Conservation (phyloP, 1,284 basidiomycete species). For the Coniferiporia weirii region DNA sequence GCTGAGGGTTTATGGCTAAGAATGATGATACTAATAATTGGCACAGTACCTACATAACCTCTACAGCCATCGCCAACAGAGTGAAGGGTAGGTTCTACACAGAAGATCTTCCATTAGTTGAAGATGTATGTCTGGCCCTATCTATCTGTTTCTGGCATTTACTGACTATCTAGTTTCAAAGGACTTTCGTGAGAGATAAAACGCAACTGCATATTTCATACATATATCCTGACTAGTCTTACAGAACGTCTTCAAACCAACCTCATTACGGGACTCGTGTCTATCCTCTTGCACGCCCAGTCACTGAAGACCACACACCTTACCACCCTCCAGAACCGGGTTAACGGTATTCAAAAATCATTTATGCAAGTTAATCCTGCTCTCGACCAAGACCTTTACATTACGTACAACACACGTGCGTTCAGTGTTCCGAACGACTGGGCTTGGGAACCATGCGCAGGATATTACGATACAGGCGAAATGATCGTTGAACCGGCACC, state of each 20-base stretch:
- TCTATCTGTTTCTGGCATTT: slow-evolving; percentile 16
- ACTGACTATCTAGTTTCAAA: slow-evolving; percentile 1
- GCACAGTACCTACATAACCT: slow-evolving; percentile 62
- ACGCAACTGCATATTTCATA: slow-evolving; percentile 31
- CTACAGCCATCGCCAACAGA: slow-evolving; percentile 61
- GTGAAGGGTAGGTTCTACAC: slow-evolving; percentile 65
- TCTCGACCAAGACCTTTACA: slow-evolving; percentile 65
- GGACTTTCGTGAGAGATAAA: slow-evolving; percentile 38
- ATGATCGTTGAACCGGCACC: slow-evolving; percentile 61
- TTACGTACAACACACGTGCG: slow-evolving; percentile 61
- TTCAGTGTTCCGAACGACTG: slow-evolving; percentile 62
- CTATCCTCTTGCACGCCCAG: slow-evolving; percentile 53
- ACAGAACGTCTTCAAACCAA: slow-evolving; percentile 62
- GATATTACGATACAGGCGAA: slow-evolving; percentile 65
- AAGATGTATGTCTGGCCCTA: slow-evolving; percentile 52
- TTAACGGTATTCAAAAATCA: slow-evolving; percentile 40
- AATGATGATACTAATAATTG: slow-evolving; percentile 7
- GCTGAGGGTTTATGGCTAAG: slow-evolving; percentile 16
- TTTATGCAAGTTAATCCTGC: slow-evolving; percentile 47
- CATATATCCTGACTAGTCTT: not conserved
- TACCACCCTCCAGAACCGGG: slow-evolving; percentile 47
- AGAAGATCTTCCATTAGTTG: slow-evolving; percentile 59
- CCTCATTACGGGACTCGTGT: slow-evolving; percentile 49
- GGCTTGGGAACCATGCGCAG: slow-evolving; percentile 69
- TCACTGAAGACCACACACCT: slow-evolving; percentile 51